Base-by-base conservation (phyloP, 805 yeast genomes). In the Yamadazyma tumulicola region DNA sequence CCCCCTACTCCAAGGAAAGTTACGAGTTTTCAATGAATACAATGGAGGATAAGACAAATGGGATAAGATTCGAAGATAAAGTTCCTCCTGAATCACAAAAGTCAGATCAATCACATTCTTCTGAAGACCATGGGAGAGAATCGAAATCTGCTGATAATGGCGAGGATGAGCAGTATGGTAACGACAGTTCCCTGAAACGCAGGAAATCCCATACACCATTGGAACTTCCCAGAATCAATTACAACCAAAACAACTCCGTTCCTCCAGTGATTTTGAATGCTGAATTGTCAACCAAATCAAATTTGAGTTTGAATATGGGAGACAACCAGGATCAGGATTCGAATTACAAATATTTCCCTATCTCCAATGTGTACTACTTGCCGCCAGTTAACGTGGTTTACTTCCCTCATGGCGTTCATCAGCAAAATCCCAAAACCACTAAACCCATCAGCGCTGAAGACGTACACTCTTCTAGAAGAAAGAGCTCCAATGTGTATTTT, bases 381-480 rank as follows among this genome's bases (percentile, higher is more conserved):
- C 77, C 77, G 5, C 79, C 79, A 2, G 72, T 74, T 24, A 74
- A 73, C 47, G 75, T 67, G 29, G 78, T 73, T 5, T 74, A 74
- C 46, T 67, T 74, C 38, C 79, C 79, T 1, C 79, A 73, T 46
- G 62, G 76, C 4, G 77, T 70, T 5, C 78, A 75, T 44, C 78
- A 66, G 26, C 41, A 41, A 41, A 44, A 32, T 23, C 31, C 30
- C 32, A 46, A 33, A 34, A 31, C 9, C 19, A 19, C 27, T 17
- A 38, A 30, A n/a, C 32, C 32, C 8, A 20, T 8, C 11, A 7
- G 12, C 14, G 6, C 28, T 3, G 32, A 39, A 8, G 43, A 38
- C n/a, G 35, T 32, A 8, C 36, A 35, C 19, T 34, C n/a, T 11
- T 21, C 34, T 16, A 31, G 44, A 29, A 39, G 57, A 22, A 51